phyloP scores from a whole-genome alignment of 805 yeast genomes.

The Isabelozyma heimii region DNA sequence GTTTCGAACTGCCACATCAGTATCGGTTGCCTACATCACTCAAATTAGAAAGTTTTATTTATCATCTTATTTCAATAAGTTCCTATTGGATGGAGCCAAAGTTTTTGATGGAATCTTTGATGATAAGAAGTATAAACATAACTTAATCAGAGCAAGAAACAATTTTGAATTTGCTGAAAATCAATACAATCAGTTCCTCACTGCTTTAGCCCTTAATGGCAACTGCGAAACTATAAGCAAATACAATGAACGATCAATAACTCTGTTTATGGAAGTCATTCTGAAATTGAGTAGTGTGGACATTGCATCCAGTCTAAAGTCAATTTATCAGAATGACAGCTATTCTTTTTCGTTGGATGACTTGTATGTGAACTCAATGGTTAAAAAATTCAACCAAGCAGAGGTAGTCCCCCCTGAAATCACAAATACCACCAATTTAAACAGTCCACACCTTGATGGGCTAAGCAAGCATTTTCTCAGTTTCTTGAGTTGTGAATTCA shows the following conservation, averaged over 20 bases:
- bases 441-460: background rate
- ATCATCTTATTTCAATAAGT: conserved; percentile 6
- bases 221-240: background rate
- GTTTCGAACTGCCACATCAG: background rate
- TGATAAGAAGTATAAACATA: conserved; percentile 2
- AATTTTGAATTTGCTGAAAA: background rate
- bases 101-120: conserved; percentile 3
- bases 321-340: background rate
- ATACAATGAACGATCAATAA: background rate
- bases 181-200: background rate
- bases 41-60: conserved; percentile 5
- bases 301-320: background rate
- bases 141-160: conserved; percentile 3
- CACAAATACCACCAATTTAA: background rate
- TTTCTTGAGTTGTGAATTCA: background rate
- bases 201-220: background rate
- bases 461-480: background rate
- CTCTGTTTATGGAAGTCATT: background rate
- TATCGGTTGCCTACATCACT: conserved; percentile 2
- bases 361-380: background rate
- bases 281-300: background rate
- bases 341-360: background rate
- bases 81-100: conserved; percentile 10
- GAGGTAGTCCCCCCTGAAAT: background rate
- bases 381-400: background rate